Percentiles rank a stretch among this genome's conserved stretches.
These are phyloP conservation scores for Syzygium oleosum DNA, from an alignment of 345 rosid species.

Conservation along the genomic window DNA sequence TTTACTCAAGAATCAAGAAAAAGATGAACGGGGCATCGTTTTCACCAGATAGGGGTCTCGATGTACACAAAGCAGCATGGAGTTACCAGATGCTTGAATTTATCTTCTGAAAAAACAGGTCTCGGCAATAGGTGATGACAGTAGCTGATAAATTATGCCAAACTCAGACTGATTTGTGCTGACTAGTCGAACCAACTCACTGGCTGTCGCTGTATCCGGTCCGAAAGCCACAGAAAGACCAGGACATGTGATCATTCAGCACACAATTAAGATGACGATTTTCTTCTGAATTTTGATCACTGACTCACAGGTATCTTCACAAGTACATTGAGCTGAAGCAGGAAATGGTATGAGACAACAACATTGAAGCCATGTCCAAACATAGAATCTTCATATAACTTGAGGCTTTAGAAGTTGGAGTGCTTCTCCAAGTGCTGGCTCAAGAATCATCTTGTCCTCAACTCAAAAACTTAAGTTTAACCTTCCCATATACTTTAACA, in stretches of 20 bases:
- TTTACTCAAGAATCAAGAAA: neutral
- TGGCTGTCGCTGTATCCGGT: neutral
- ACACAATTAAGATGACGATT: neutral
- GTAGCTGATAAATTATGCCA: neutral
- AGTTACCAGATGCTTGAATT: neutral
- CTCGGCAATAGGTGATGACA: neutral
- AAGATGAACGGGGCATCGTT: neutral
- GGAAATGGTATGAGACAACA: neutral
- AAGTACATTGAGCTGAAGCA: rapidly evolving
- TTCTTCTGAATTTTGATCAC: neutral
- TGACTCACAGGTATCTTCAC: neutral
- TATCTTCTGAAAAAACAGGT: neutral
- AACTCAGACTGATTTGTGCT: neutral
- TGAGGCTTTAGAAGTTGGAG: neutral
- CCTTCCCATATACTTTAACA: neutral
- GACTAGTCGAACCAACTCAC: neutral
- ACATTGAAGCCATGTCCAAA: neutral
- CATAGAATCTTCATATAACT: neutral
- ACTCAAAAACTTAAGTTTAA: neutral
- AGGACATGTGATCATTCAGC: neutral
- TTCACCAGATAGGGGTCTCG: neutral
- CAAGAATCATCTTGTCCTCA: neutral
- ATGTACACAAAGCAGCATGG: neutral
- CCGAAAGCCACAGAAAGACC: neutral
- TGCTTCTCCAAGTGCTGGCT: neutral